These are phyloP conservation scores for Skeletonema menzelii DNA, from an alignment of 108 stramenopile genomes.

Conservation along the genomic window DNA sequence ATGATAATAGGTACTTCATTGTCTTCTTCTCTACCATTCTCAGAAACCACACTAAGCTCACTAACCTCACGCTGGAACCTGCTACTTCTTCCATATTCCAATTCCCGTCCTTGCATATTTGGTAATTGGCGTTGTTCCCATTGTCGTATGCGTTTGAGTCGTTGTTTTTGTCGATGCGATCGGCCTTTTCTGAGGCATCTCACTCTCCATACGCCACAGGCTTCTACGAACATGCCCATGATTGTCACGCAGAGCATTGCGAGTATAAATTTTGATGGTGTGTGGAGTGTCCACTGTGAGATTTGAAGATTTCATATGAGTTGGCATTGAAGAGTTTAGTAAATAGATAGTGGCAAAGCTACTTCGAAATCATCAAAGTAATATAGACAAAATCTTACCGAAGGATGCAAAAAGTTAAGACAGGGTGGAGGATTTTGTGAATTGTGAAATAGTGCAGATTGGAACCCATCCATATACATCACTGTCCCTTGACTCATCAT, in stretches of 20 bases:
- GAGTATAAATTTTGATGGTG: constrained; percentile 16
- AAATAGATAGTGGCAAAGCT: background rate
- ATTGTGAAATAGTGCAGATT: constrained; percentile 30
- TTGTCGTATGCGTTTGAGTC: constrained; percentile 3
- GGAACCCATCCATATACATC: constrained; percentile 49
- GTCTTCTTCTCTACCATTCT: background rate
- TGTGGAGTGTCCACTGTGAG: constrained; percentile 30
- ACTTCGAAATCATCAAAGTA: background rate
- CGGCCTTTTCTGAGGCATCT: constrained; percentile 22
- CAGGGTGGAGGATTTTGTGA: constrained; percentile 26
- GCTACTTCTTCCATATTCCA: background rate
- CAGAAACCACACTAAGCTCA: background rate
- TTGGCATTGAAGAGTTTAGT: background rate
- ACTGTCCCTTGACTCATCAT: constrained; percentile 23
- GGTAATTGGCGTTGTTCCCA: background rate
- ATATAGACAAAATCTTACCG: background rate
- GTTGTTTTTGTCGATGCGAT: constrained; percentile 10
- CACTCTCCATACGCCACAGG: constrained; percentile 34
- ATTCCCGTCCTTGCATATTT: constrained; percentile 9
- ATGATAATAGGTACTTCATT: background rate
- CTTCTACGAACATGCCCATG: constrained; percentile 41
- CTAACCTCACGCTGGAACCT: constrained; percentile 1
- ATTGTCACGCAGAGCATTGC: constrained; percentile 31
- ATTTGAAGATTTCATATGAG: background rate
- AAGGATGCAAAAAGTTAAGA: constrained; percentile 34